Percentiles rank a stretch among this genome's conserved stretches.
Evolutionary conservation across 78 protist genomes (phyloP).

Genomic region (Dictyostelium purpureum): DNA sequence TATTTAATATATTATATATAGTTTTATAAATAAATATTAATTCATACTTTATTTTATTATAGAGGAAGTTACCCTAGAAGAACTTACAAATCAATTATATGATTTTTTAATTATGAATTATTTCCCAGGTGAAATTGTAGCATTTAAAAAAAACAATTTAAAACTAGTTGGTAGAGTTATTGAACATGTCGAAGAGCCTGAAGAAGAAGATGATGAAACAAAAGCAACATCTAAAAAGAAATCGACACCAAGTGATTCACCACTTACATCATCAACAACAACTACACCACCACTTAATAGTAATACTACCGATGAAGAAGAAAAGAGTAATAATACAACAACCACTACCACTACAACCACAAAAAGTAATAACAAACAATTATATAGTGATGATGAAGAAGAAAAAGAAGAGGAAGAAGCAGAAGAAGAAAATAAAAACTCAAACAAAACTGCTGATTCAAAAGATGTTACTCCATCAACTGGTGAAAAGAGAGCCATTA

Average conservation of each 20-base stretch:
- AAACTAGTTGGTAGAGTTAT: constrained; percentile 37
- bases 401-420: neutral
- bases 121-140: constrained; percentile 38
- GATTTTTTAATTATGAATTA: constrained; percentile 30
- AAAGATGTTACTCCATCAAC: neutral
- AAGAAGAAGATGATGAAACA: neutral
- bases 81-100: constrained; percentile 25
- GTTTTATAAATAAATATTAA: neutral
- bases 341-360: neutral
- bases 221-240: neutral
- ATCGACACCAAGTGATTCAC: neutral
- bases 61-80: constrained; percentile 49
- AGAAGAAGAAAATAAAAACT: neutral
- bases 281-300: neutral
- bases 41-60: neutral
- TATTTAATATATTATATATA: neutral
- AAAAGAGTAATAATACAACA: neutral
- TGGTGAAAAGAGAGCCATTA: neutral
- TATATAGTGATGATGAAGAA: neutral
- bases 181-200: neutral
- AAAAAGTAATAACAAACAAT: neutral
- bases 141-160: neutral
- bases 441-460: neutral
- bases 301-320: too few relatives aligned
- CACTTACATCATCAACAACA: neutral